Base-by-base conservation (phyloP, 129 eudicot genomes). In the Smallanthus sonchifolius region DNA sequence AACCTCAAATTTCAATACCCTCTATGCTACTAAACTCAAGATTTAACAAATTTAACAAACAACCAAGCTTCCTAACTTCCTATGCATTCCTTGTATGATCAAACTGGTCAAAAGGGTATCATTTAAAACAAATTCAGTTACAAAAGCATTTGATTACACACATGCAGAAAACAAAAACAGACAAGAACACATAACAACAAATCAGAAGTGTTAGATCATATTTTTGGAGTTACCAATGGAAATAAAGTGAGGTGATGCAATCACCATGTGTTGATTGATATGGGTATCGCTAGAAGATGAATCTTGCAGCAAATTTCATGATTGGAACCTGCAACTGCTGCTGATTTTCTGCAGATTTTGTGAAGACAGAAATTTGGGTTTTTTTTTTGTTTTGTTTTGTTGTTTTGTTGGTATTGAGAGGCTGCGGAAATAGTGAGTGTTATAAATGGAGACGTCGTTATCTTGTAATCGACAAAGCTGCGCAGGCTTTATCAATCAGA, bases 201-300 rank as follows among this genome's bases (percentile, higher is more conserved):
- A 69, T 63, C 10, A 19, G 64, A 51, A 62, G 70, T 7, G 69
- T 16, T 75, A 49, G 36, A 67, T 17, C 17, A 19, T 13, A 24
- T 60, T 7, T 77, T 77, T 39, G 80, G 74, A 63, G 70, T 77
- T 78, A 84, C 88, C 88, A 16, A 84, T 37, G 59, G 73, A 70
- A 57, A 74, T 70, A 52, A 76, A 81, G 16, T 72, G 57, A 74
- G 80, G 67, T 56, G 69, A 78, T 59, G 87, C 82, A 73, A 77
- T 73, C 83, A 77, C 83, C 86, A 82, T 82, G 37, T n/a, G 77
- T 61, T 61, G 45, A 48, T 45, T 4, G 67, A 70, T 24, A 70
- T 28, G 65, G 71, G 70, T 59, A 14, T 77, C 43, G 64, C 72
- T 78, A 78, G 20, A 78, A 62, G 36, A 10, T 70, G 45, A 70